These are phyloP conservation scores for Mycena citricolor DNA, from an alignment of 1,284 basidiomycete genomes.

Conservation along the genomic window DNA sequence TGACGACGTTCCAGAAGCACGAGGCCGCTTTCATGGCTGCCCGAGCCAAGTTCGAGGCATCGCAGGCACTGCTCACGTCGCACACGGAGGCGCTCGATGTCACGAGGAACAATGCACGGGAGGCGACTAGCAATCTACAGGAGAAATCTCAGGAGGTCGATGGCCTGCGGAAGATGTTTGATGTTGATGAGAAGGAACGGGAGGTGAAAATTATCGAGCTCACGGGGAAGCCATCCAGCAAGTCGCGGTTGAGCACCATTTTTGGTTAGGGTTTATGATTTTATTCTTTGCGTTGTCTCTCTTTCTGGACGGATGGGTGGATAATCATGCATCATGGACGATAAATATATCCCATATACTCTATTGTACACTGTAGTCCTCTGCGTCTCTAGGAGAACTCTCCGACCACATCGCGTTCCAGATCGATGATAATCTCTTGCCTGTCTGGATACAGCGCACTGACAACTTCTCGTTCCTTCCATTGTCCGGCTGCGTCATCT, in stretches of 20 bases:
- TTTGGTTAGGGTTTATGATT: conserved; percentile 4
- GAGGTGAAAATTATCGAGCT: conserved; percentile 43
- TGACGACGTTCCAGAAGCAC: conserved; percentile 45
- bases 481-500: conserved; percentile 31
- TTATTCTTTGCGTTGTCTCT: neutral
- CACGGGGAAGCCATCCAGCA: conserved; percentile 18
- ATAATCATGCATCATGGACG: conserved; percentile 4
- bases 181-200: conserved; percentile 54
- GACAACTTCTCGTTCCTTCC: conserved; percentile 72
- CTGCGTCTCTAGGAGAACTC: conserved; percentile 25
- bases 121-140: conserved; percentile 49
- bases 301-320: neutral
- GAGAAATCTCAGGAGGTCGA: conserved; percentile 57
- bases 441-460: conserved; percentile 71
- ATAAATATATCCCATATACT: conserved; percentile 4
- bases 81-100: conserved; percentile 47
- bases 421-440: conserved; percentile 51
- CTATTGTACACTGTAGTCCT: conserved; percentile 1
- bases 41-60: conserved; percentile 46
- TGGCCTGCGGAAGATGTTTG: conserved; percentile 44
- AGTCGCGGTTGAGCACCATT: conserved; percentile 16
- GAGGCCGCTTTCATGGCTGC: conserved; percentile 49
- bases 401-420: conserved; percentile 51
- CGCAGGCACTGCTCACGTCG: conserved; percentile 42
- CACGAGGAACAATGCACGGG: conserved; percentile 41